Evolutionary conservation across 345 rosid species (phyloP).

Genomic region (Boechera retrofracta): DNA sequence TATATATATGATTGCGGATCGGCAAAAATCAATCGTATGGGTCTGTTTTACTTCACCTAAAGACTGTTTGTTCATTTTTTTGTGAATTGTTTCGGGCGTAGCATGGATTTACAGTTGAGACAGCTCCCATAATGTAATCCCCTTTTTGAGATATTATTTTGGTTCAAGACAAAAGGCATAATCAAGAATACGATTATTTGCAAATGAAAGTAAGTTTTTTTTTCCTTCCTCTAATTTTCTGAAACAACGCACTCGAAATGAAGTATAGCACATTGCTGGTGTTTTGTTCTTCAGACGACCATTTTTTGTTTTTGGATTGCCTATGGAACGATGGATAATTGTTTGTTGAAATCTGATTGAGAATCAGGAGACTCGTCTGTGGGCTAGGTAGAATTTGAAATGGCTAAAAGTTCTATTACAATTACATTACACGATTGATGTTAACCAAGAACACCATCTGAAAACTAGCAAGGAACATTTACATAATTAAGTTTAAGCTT

Average conservation of each 20-base stretch:
- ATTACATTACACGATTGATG: conserved; percentile 19
- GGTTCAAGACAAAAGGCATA: background rate
- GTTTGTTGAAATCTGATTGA: too few relatives aligned
- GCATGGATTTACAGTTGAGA: background rate
- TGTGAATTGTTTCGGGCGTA: conserved; percentile 16
- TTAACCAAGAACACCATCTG: conserved; percentile 18
- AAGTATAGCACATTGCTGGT: too few relatives aligned
- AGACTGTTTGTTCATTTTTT: conserved; percentile 19
- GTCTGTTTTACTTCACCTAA: conserved; percentile 14
- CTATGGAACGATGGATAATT: too few relatives aligned
- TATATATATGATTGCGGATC: conserved; percentile 4
- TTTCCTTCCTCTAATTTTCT: too few relatives aligned
- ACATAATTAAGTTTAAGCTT: conserved; percentile 8
- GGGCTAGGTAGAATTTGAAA: background rate
- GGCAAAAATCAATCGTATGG: conserved; percentile 15
- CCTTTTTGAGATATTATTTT: background rate
- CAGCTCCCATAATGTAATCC: background rate
- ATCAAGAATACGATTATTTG: background rate
- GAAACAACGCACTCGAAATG: too few relatives aligned
- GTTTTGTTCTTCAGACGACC: too few relatives aligned
- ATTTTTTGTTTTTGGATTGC: too few relatives aligned
- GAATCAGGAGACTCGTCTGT: background rate
- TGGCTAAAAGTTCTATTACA: conserved; percentile 22
- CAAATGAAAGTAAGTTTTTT: too few relatives aligned
- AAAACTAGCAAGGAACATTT: background rate